phyloP scores from a whole-genome alignment of 805 yeast genomes.

The Metschnikowia vanudenii region DNA sequence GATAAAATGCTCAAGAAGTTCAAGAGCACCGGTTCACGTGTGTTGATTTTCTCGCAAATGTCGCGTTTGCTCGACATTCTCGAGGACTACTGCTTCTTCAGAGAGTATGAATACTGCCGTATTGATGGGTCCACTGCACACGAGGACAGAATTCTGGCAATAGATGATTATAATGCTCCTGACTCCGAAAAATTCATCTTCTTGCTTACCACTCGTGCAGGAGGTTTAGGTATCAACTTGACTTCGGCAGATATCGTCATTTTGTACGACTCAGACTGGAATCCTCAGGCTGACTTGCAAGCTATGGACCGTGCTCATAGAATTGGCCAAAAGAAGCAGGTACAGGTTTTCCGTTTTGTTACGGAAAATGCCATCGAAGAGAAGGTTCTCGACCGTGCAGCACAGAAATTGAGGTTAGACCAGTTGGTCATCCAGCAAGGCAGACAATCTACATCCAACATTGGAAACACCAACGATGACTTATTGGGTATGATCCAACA shows the following conservation, averaged over 20 bases:
- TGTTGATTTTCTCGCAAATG: constrained; percentile 91
- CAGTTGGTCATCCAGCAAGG: constrained; percentile 94
- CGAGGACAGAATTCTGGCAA: constrained; percentile 88
- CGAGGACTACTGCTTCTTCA: constrained; percentile 86
- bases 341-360: constrained; percentile 85
- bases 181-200: constrained; percentile 81
- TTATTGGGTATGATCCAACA: constrained; percentile 93
- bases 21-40: constrained; percentile 79
- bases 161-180: constrained; percentile 86
- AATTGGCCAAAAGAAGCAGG: constrained; percentile 96
- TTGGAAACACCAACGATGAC: constrained; percentile 76
- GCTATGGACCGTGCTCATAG: constrained; percentile 99
- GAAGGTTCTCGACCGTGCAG: constrained; percentile 92
- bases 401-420: constrained; percentile 87
- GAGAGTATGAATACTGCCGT: constrained; percentile 84
- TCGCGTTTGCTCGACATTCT: constrained; percentile 82
- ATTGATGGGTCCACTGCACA: constrained; percentile 94
- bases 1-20: constrained; percentile 78
- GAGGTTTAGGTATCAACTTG: constrained; percentile 92
- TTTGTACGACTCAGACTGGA: constrained; percentile 93
- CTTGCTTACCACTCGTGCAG: constrained; percentile 90
- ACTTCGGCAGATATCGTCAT: constrained; percentile 91
- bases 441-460: constrained; percentile 39
- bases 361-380: constrained; percentile 97
- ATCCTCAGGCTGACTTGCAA: constrained; percentile 96